A percentile compares a stretch with the other conserved stretches of the same genome.
Conservation (phyloP, 2,329 filamentous ascomycete genomes). For the Fusarium sp. region DNA sequence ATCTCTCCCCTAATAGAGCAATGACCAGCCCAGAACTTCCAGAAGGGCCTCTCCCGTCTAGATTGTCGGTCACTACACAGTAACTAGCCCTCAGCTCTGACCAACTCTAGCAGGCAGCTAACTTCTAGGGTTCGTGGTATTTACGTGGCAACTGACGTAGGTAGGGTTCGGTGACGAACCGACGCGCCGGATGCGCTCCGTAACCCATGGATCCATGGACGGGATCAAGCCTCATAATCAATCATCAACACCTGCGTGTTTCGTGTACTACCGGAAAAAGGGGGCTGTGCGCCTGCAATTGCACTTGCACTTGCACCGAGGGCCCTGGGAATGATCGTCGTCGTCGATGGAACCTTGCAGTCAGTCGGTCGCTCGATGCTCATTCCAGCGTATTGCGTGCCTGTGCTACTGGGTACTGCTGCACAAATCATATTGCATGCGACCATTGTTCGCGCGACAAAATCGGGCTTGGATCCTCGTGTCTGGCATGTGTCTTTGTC, state of each 20-base stretch:
- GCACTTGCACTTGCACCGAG: constrained; percentile 1
- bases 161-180: constrained; percentile 31
- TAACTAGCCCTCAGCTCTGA: constrained; percentile 24
- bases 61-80: neutral
- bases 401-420: constrained; percentile 7
- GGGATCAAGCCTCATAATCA: constrained; percentile 30
- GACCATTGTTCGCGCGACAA: constrained; percentile 1
- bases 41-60: constrained; percentile 20
- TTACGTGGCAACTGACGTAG: constrained; percentile 33
- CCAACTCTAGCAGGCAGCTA: constrained; percentile 19
- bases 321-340: constrained; percentile 25
- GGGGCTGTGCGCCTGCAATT: constrained; percentile 31
- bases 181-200: constrained; percentile 5
- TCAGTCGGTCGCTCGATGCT: neutral
- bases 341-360: constrained; percentile 28
- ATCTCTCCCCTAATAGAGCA: neutral
- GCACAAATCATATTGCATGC: constrained; percentile 30
- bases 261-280: constrained; percentile 37
- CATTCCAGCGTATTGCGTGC: constrained; percentile 35
- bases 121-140: neutral
- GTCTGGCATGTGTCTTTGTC: constrained; percentile 31
- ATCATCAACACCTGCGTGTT: constrained; percentile 30
- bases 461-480: constrained; percentile 20
- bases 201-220: neutral
- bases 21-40: constrained; percentile 19